Percentiles rank a stretch among this genome's conserved stretches.
These are phyloP conservation scores for Daldinia loculata DNA, from an alignment of 495 filamentous ascomycete genomes.

Conservation along the genomic window DNA sequence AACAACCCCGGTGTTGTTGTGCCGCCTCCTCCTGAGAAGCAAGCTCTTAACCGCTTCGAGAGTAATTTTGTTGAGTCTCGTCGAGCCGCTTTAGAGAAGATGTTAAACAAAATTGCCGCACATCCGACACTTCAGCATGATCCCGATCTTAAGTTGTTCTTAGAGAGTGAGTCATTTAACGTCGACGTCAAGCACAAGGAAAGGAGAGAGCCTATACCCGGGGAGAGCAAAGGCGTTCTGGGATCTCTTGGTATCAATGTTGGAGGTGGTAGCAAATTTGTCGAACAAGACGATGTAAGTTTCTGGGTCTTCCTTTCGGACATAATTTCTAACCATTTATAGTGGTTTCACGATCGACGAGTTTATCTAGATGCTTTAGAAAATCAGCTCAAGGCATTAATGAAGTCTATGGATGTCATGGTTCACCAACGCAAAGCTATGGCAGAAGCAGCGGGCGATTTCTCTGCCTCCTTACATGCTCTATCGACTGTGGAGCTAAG, in stretches of 20 bases:
- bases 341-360: constrained; percentile 98
- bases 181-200: constrained; percentile 98
- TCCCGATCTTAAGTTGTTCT: constrained; percentile 90
- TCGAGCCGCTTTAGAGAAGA: constrained; percentile 88
- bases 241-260: constrained; percentile 81
- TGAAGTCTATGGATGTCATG: constrained; percentile 93
- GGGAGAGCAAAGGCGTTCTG: constrained; percentile 92
- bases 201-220: constrained; percentile 82
- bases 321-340: constrained; percentile 6
- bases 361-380: constrained; percentile 95
- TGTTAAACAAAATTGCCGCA: constrained; percentile 93
- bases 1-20: constrained; percentile 96
- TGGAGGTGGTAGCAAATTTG: constrained; percentile 82
- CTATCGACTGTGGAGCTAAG: constrained; percentile 89
- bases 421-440: constrained; percentile 90
- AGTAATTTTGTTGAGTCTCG: constrained; percentile 95
- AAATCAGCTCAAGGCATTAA: constrained; percentile 89
- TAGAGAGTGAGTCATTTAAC: constrained; percentile 95
- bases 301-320: constrained; percentile 19
- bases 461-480: constrained; percentile 88
- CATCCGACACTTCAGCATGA: constrained; percentile 95
- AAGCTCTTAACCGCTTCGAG: constrained; percentile 95
- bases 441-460: constrained; percentile 90
- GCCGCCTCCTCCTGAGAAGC: constrained; percentile 96
- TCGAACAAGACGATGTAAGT: constrained; percentile 96